phyloP scores from a whole-genome alignment of 495 filamentous ascomycete species.

The Clavariopsis aquatica region DNA sequence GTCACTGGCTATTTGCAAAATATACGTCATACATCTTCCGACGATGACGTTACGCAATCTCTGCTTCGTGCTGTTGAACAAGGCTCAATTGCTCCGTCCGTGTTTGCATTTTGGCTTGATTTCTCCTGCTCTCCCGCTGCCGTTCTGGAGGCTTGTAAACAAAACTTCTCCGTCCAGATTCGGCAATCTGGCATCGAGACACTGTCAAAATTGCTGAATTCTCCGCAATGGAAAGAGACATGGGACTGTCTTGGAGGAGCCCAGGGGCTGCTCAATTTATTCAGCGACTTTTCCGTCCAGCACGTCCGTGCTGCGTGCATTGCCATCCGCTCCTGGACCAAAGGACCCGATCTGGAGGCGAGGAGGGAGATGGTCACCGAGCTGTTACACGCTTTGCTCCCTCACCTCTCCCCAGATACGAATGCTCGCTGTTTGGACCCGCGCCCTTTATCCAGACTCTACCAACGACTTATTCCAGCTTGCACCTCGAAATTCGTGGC shows the following conservation, averaged over 20 bases:
- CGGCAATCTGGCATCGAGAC: conserved; percentile 11
- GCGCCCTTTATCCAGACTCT: conserved; percentile 16
- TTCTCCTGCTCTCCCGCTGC: conserved; percentile 7
- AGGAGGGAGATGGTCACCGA: conserved; percentile 18
- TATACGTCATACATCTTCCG: neutral
- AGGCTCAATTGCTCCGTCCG: conserved; percentile 18
- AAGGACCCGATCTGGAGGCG: conserved; percentile 9
- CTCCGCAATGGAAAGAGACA: conserved; percentile 18
- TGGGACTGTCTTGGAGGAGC: conserved; percentile 20
- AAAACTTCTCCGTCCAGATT: conserved; percentile 24
- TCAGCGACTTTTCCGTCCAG: conserved; percentile 21
- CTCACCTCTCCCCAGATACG: conserved; percentile 7
- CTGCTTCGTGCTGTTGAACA: conserved; percentile 15
- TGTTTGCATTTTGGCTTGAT: conserved; percentile 26
- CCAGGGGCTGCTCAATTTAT: conserved; percentile 10
- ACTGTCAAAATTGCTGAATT: conserved; percentile 14
- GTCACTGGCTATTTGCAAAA: conserved; percentile 2
- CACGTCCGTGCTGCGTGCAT: conserved; percentile 14
- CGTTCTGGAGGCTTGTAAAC: conserved; percentile 13
- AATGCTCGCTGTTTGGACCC: conserved; percentile 1
- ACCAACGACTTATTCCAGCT: conserved; percentile 13
- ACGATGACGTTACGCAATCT: neutral
- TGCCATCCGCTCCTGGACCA: conserved; percentile 1
- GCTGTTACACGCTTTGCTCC: conserved; percentile 14
- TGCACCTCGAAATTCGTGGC: conserved; percentile 16